Percentiles rank a stretch among this genome's conserved stretches.
phyloP scores from a whole-genome alignment of 441 rosid genomes.

The Mallotus repandus region DNA sequence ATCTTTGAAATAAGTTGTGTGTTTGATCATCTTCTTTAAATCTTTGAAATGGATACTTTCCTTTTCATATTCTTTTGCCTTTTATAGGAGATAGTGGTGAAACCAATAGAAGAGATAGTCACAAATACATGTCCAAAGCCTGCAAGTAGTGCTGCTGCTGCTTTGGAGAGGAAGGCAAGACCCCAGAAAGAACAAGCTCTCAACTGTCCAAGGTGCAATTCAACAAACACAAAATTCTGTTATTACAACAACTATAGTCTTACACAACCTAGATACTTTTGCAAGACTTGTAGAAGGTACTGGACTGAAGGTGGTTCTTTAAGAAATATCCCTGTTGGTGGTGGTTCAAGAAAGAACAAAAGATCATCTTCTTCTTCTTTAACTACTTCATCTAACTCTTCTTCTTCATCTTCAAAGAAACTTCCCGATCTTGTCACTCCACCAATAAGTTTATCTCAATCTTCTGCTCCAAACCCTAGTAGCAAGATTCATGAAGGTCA shows the following conservation, averaged over 20 bases:
- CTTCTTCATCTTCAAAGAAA: constrained; percentile 48
- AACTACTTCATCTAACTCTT: constrained; percentile 33
- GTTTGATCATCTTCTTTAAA: constrained; percentile 25
- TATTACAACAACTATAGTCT: constrained; percentile 90
- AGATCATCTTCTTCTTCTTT: constrained; percentile 45
- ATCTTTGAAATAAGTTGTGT: constrained; percentile 10
- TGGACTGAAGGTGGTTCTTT: constrained; percentile 90
- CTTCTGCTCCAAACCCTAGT: constrained; percentile 53
- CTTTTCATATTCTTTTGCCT: not conserved
- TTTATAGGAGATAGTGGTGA: constrained; percentile 76
- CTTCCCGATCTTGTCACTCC: constrained; percentile 54
- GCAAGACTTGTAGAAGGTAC: constrained; percentile 78
- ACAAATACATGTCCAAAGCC: constrained; percentile 53
- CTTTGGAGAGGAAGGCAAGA: constrained; percentile 50
- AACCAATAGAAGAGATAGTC: constrained; percentile 73
- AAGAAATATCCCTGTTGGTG: constrained; percentile 78
- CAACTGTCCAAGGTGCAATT: constrained; percentile 85
- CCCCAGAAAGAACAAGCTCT: constrained; percentile 67
- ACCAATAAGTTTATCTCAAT: constrained; percentile 26
- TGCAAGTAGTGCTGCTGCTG: constrained; percentile 4
- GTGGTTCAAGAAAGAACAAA: constrained; percentile 76
- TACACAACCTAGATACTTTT: constrained; percentile 79
- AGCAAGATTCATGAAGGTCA: constrained; percentile 54
- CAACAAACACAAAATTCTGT: constrained; percentile 76
- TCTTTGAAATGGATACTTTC: constrained; percentile 3